Evolutionary conservation across 225 moss, liverwort and hornwort genomes (phyloP), one percentile per base, ranked within the genome.

Genomic region (Rhytidiadelphus loreus): DNA sequence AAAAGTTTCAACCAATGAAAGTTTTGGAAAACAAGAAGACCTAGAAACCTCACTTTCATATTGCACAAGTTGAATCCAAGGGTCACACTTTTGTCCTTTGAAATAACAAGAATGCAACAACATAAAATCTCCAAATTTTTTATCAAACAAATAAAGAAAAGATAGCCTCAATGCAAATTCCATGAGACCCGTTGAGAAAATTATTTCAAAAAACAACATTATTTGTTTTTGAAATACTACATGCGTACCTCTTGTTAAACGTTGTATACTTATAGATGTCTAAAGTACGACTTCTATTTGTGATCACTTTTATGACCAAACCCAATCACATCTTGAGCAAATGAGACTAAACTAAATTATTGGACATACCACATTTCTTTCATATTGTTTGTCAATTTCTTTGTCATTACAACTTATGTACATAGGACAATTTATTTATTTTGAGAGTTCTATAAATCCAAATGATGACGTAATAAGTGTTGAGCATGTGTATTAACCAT

Each of bases 371-470:
- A 63, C 63, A 32, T 63, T 33, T 29, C 30, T 32, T 69, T 24
- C 4, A 69, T 39, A 12, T 7, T 69, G 4, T 8, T 69, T 39
- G 12, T 39, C 8, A 13, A 24, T 69, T 39, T 69, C 13, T 13
- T 23, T 5, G 3, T 39, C 23, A 2, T 69, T 0, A 13, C 13
- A 68, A 23, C 0, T 2, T 32, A 32, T 8, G 16, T 35, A 35
- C 5, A 10, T 19, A 35, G 35, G 35, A 5, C 35, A 64, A 35
- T 17, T 62, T 30, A 30, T 62, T 7, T 30, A 33, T 10, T 65
- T 65, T 65, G 9, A 65, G 11, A 20, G 5, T 65, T 35, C 2
- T 35, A 20, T 35, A 65, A 65, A 65, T 11, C 37, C 9, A 65
- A 65, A 37, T 20, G 10, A 37, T 37, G 37, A 65, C 20, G 6